A percentile compares a stretch with the other conserved stretches of the same genome.
These are phyloP conservation scores for Amorphotheca resinae DNA, from an alignment of 495 filamentous ascomycete species.

Conservation along the genomic window DNA sequence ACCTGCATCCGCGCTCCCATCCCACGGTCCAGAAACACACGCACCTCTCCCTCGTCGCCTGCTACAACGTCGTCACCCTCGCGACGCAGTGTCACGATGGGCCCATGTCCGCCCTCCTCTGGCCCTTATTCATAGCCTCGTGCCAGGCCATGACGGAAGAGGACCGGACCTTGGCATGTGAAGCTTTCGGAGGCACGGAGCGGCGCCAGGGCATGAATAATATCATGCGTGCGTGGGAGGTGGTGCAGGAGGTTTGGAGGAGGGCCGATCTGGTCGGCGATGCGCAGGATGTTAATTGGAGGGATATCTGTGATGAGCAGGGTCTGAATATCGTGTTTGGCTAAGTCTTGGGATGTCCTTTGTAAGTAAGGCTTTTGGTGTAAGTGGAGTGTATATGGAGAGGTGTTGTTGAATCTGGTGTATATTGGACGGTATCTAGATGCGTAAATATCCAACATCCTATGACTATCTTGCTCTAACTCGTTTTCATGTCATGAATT, in stretches of 20 bases:
- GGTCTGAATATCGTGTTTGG: slow-evolving; percentile 44
- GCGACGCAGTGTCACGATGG: slow-evolving; percentile 24
- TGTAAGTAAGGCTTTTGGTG: no score
- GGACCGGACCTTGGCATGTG: slow-evolving; percentile 32
- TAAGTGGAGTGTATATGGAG: no score
- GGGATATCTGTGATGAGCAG: slow-evolving; percentile 36
- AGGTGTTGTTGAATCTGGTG: no score
- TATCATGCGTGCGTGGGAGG: slow-evolving; percentile 43
- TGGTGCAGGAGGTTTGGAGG: slow-evolving; percentile 45
- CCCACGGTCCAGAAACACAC: slow-evolving; percentile 38
- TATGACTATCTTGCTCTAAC: no score
- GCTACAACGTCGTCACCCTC: slow-evolving; percentile 36
- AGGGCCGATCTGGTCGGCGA: slow-evolving; percentile 31
- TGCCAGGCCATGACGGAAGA: slow-evolving; percentile 36
- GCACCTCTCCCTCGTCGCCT: slow-evolving; percentile 36
- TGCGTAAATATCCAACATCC: no score
- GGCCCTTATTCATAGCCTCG: slow-evolving; percentile 47
- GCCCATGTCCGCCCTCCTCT: slow-evolving; percentile 46
- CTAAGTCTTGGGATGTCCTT: slow-evolving; percentile 17
- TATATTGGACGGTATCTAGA: no score
- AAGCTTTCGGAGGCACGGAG: slow-evolving; percentile 36
- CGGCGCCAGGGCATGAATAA: slow-evolving; percentile 49
- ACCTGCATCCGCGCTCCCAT: slow-evolving; percentile 30
- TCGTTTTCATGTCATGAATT: no score
- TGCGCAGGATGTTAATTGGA: slow-evolving; percentile 26